Percentiles rank a stretch among this genome's conserved stretches.
Evolutionary conservation across 805 yeast genomes (phyloP).

Genomic region (Metschnikowia lachancei): DNA sequence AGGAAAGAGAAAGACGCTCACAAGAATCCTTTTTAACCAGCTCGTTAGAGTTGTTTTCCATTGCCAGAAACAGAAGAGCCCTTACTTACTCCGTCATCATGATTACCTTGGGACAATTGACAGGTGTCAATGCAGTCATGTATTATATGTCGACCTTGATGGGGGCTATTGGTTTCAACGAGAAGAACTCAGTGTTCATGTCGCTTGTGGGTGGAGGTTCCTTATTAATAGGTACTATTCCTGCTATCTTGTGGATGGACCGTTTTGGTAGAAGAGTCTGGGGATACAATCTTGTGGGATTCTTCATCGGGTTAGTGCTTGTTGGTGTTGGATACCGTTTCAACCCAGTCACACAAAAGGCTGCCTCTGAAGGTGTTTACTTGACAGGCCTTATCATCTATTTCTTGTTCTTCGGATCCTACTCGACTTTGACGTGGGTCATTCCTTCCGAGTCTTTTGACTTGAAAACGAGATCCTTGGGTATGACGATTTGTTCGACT

Average conservation of each 20-base stretch:
- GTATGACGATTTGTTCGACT: slow-evolving; percentile 61
- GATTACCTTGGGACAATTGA: slow-evolving; percentile 61
- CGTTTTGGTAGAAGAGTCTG: slow-evolving; percentile 56
- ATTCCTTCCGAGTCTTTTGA: slow-evolving; percentile 64
- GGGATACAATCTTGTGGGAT: slow-evolving; percentile 57
- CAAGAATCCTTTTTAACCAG: slow-evolving; percentile 37
- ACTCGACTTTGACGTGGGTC: slow-evolving; percentile 68
- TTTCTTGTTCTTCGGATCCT: slow-evolving; percentile 65
- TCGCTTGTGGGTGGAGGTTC: slow-evolving; percentile 70
- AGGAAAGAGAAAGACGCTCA: slow-evolving; percentile 41
- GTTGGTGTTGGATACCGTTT: slow-evolving; percentile 58
- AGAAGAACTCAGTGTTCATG: slow-evolving; percentile 57
- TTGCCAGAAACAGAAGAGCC: slow-evolving; percentile 61
- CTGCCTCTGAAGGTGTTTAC: slow-evolving; percentile 51
- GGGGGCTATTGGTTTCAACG: slow-evolving; percentile 52
- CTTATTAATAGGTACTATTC: slow-evolving; percentile 59
- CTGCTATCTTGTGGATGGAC: slow-evolving; percentile 60
- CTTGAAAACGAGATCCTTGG: slow-evolving; percentile 56
- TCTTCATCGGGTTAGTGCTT: slow-evolving; percentile 57
- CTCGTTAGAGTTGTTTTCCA: slow-evolving; percentile 50
- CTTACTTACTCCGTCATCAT: slow-evolving; percentile 54
- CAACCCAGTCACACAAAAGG: slow-evolving; percentile 43
- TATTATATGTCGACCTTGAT: slow-evolving; percentile 61
- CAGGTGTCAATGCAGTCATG: slow-evolving; percentile 67
- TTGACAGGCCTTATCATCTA: slow-evolving; percentile 61